Evolutionary conservation across 306 rosid species (phyloP), one percentile per base, ranked within the genome.

Genomic region (Medicago arabica): DNA sequence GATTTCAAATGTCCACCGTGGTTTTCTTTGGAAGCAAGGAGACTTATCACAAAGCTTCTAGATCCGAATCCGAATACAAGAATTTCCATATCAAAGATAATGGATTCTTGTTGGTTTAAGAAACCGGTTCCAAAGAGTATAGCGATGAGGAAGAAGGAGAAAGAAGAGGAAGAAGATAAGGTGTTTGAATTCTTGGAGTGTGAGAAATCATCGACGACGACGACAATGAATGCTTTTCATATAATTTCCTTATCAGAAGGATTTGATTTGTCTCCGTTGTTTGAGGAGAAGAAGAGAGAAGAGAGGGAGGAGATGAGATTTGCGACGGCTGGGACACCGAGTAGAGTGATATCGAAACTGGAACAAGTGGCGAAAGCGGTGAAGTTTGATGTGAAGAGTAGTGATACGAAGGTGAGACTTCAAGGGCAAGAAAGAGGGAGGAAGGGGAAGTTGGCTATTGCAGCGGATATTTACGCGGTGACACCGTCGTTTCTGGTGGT

Each of bases 1-100:
- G 99, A 96, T 50, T 96, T 96, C 88, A 90, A 78, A 38, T 96
- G 96, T 38, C 99, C 99, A 11, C 90, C 98, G 1, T 96, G 99
- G 99, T 86, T 96, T 4, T 90, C 99, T 0, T 0, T 80, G 0
- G 99, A 96, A 2, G 97, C 99, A 1, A 76, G 91, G 0, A 79
- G 91, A 8, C 85, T 96, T 0, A 70, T 96, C 4, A 89, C 90
- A 10, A 96, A 83, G 78, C 93, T 96, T 2, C 90, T 92, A 0
- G 98, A 92, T 16, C 97, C 99, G 8, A 92, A 90, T 21, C 97
- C 98, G 3, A 80, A 72, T 8, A 69, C 87, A 8, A 47, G 99
- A 46, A 81, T 92, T 10, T 61, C 87, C 0, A 89, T 85, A 2
- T 55, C 87, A 0, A 89, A 90, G 64, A 79, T 89, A 44, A 89